Conservation (phyloP, 2,329 filamentous ascomycete genomes). For the Fonsecaea pugnacius region DNA sequence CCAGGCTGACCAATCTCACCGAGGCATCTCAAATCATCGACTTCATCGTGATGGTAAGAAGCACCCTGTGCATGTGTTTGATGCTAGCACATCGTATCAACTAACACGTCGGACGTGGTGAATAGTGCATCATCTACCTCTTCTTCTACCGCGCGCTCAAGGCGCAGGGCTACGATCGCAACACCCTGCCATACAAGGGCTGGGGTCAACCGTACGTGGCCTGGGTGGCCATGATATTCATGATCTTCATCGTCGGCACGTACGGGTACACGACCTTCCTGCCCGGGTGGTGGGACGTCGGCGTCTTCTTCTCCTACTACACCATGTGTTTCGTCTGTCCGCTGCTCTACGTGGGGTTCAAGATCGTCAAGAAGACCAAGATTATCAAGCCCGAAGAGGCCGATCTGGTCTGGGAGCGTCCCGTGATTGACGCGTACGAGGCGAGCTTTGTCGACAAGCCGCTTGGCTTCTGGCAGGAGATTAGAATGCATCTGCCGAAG, state of each 20-base stretch:
- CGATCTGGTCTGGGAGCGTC: slow-evolving; percentile 67
- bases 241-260: slow-evolving; percentile 53
- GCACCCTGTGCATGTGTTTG: background rate
- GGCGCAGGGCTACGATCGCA: slow-evolving; percentile 58
- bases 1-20: slow-evolving; percentile 53
- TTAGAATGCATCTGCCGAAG: slow-evolving; percentile 51
- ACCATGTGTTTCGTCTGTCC: slow-evolving; percentile 61
- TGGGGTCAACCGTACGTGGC: slow-evolving; percentile 64
- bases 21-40: slow-evolving; percentile 61
- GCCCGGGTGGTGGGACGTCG: slow-evolving; percentile 61
- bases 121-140: slow-evolving; percentile 59
- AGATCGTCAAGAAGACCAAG: slow-evolving; percentile 65
- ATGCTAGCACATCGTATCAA: slow-evolving; percentile 50
- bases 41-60: slow-evolving; percentile 41
- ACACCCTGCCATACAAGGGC: slow-evolving; percentile 60
- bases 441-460: slow-evolving; percentile 54
- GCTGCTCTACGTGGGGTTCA: slow-evolving; percentile 64
- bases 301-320: slow-evolving; percentile 69
- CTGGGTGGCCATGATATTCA: slow-evolving; percentile 23
- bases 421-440: slow-evolving; percentile 64
- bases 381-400: slow-evolving; percentile 59
- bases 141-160: slow-evolving; percentile 60
- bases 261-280: slow-evolving; percentile 61
- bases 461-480: slow-evolving; percentile 60
- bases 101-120: slow-evolving; percentile 56